Conservation (phyloP, 345 rosid species). For the Lenwebbia sp. region DNA sequence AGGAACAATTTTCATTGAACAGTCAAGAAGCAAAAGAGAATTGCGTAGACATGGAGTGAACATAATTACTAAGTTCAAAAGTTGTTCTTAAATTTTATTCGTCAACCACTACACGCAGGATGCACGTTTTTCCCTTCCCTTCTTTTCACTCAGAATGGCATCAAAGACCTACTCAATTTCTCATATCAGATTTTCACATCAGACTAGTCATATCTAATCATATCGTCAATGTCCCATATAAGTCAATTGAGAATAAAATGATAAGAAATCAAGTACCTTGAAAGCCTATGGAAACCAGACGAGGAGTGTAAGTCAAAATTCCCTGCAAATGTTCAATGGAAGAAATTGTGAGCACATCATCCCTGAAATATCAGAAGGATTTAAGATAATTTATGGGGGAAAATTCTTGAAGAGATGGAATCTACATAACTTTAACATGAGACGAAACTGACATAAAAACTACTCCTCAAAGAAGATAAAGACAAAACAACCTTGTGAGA, state of each 20-base stretch:
- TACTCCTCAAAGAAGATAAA: background rate
- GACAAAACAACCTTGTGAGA: background rate
- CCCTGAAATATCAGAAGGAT: background rate
- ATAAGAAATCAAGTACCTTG: conserved; percentile 43
- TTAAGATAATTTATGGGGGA: background rate
- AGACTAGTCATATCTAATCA: background rate
- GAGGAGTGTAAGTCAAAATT: conserved; percentile 66
- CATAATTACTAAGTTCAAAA: background rate
- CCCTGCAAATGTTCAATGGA: conserved; percentile 39
- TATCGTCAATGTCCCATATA: background rate
- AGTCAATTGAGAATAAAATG: background rate
- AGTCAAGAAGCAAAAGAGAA: background rate
- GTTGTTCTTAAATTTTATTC: background rate
- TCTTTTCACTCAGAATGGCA: background rate
- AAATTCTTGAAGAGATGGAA: background rate
- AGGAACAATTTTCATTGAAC: background rate
- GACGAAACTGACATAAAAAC: background rate
- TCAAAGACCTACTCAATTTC: background rate
- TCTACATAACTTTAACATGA: background rate
- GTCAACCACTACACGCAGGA: background rate
- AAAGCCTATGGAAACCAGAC: conserved; percentile 56
- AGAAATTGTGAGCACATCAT: background rate
- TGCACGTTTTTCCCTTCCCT: background rate
- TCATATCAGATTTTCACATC: background rate
- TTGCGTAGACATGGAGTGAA: background rate